Percentiles rank a stretch among this genome's conserved stretches.
Conservation (phyloP, 495 filamentous ascomycete species). For the Aspergillus haitiensis region DNA sequence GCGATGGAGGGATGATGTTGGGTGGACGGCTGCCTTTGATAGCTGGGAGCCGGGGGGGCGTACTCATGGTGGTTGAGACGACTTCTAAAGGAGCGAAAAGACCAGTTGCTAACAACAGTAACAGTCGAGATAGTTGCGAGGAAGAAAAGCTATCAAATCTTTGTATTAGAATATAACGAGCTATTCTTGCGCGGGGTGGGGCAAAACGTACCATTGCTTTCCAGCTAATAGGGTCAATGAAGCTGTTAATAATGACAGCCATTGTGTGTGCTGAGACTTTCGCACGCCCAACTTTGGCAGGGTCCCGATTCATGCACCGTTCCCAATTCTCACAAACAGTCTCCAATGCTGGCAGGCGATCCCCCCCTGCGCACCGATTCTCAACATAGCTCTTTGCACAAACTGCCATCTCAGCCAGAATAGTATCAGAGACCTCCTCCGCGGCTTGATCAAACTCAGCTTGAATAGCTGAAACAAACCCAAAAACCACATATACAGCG, state of each 20-base stretch:
- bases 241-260: slow-evolving; percentile 75
- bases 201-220: slow-evolving; percentile 63
- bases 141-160: slow-evolving; percentile 37
- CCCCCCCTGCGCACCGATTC: slow-evolving; percentile 67
- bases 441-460: slow-evolving; percentile 73
- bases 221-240: slow-evolving; percentile 69
- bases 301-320: slow-evolving; percentile 78
- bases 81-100: slow-evolving; percentile 47
- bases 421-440: slow-evolving; percentile 58
- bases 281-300: slow-evolving; percentile 62
- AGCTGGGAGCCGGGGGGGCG: slow-evolving; percentile 24
- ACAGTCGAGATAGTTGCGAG: slow-evolving; percentile 45
- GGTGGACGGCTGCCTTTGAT: slow-evolving; percentile 25
- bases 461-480: slow-evolving; percentile 67
- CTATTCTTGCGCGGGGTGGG: background rate
- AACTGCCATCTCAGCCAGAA: slow-evolving; percentile 68
- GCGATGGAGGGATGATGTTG: slow-evolving; percentile 32
- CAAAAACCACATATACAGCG: slow-evolving; percentile 68
- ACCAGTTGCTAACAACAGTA: slow-evolving; percentile 49
- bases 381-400: slow-evolving; percentile 69
- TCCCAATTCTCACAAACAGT: slow-evolving; percentile 75
- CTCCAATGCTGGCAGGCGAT: slow-evolving; percentile 71
- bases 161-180: slow-evolving; percentile 21
- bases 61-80: slow-evolving; percentile 39
- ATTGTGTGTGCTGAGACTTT: slow-evolving; percentile 72